phyloP scores from a whole-genome alignment of 345 rosid species.

The Stellera chamaejasme region DNA sequence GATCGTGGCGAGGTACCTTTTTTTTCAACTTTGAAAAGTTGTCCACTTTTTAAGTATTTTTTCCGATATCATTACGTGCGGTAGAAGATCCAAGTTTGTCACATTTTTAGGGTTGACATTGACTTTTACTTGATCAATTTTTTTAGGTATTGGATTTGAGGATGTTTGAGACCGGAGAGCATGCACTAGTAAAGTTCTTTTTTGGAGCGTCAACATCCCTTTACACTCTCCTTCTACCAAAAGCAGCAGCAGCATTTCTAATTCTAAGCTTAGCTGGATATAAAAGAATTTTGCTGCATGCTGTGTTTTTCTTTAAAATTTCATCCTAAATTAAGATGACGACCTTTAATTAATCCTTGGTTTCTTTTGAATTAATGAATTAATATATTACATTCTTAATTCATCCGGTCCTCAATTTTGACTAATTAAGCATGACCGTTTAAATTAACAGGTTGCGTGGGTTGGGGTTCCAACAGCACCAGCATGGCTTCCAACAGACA shows the following conservation, averaged over 20 bases:
- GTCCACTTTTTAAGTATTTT: not conserved
- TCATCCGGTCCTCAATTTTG: too few relatives aligned
- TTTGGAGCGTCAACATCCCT: too few relatives aligned
- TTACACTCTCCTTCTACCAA: too few relatives aligned
- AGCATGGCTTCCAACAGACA: constrained; percentile 90
- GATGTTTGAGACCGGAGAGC: constrained; percentile 84
- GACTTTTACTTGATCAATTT: constrained; percentile 5
- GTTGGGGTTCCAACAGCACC: constrained; percentile 94
- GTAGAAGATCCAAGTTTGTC: not conserved
- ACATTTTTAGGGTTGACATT: not conserved
- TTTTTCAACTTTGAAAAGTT: not conserved
- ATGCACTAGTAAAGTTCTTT: constrained; percentile 63
- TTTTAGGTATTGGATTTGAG: constrained; percentile 67
- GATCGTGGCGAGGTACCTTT: constrained; percentile 84
- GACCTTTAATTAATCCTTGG: too few relatives aligned
- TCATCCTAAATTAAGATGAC: too few relatives aligned
- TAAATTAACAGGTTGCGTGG: constrained; percentile 68
- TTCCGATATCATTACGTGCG: not conserved
- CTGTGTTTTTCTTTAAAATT: too few relatives aligned
- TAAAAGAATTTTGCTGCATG: too few relatives aligned
- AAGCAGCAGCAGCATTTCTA: too few relatives aligned
- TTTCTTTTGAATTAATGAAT: too few relatives aligned
- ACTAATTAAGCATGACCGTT: not conserved
- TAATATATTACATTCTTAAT: too few relatives aligned
- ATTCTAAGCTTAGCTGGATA: too few relatives aligned